Percentiles rank a stretch among this genome's conserved stretches.
phyloP scores from a whole-genome alignment of 208 protist species.

The Polymyxa betae region DNA sequence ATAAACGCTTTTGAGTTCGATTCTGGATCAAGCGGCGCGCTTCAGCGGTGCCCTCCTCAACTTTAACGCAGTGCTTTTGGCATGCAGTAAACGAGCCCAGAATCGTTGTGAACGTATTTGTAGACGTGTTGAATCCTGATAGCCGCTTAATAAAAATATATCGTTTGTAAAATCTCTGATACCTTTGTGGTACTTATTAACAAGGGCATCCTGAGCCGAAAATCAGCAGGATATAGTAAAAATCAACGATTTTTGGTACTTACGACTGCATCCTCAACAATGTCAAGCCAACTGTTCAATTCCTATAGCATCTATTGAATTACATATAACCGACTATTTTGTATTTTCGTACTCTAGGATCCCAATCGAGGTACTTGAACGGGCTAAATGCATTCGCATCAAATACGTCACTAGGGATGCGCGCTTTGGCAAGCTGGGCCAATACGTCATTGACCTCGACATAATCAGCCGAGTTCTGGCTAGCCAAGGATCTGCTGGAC shows the following conservation, averaged over 20 bases:
- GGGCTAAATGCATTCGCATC: constrained; percentile 22
- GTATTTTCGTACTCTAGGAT: neutral
- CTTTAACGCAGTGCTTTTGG: constrained; percentile 31
- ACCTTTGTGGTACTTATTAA: constrained; percentile 54
- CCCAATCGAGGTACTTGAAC: constrained; percentile 50
- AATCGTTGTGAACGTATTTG: constrained; percentile 29
- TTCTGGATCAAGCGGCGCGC: constrained; percentile 40
- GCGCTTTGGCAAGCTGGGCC: neutral
- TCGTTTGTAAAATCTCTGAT: too few relatives aligned
- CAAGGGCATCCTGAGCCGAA: neutral
- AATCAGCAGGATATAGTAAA: neutral
- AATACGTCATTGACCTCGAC: neutral
- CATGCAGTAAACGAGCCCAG: neutral
- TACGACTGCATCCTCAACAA: constrained; percentile 43
- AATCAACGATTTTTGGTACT: neutral
- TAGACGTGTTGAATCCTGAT: constrained; percentile 47
- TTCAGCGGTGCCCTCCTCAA: neutral
- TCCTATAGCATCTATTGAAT: neutral
- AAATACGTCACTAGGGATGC: constrained; percentile 32
- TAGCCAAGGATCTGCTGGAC: too few relatives aligned
- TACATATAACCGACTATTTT: neutral
- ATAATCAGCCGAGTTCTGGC: neutral
- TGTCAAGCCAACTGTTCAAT: constrained; percentile 25
- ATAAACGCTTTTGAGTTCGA: constrained; percentile 13
- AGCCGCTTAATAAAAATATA: too few relatives aligned